Evolutionary conservation across 148 eudicot genomes (phyloP).

Genomic region (Salicornia ramosissima): DNA sequence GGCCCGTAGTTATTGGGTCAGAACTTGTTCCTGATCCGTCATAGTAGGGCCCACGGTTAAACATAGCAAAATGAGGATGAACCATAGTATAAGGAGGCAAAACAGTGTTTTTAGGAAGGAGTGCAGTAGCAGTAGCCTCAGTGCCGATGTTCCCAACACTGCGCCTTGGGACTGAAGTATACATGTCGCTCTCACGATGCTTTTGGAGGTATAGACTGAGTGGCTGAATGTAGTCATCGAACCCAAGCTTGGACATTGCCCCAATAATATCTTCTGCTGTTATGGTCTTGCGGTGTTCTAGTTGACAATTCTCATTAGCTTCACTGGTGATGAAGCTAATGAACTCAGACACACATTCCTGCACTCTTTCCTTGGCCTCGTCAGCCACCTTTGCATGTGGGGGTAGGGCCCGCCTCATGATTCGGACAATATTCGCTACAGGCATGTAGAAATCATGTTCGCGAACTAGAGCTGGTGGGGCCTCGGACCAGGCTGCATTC

Average conservation of each 20-base stretch:
- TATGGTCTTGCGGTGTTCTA: slow-evolving; percentile 30
- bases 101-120: not conserved
- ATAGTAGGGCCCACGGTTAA: slow-evolving; percentile 5
- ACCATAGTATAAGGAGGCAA: slow-evolving; percentile 10
- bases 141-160: not conserved
- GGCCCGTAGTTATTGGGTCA: not conserved
- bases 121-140: not conserved
- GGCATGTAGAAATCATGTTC: slow-evolving; percentile 24
- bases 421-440: slow-evolving; percentile 29
- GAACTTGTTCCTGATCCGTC: slow-evolving; percentile 3
- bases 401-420: slow-evolving; percentile 28
- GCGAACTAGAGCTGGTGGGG: not conserved
- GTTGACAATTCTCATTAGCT: slow-evolving; percentile 28
- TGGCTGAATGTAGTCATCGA: slow-evolving; percentile 27
- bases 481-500: not conserved
- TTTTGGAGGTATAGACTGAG: slow-evolving; percentile 20
- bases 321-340: slow-evolving; percentile 29
- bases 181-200: slow-evolving; percentile 23
- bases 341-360: slow-evolving; percentile 32
- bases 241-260: slow-evolving; percentile 31
- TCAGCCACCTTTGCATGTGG: slow-evolving; percentile 27
- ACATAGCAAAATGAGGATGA: slow-evolving; percentile 18
- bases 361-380: slow-evolving; percentile 28
- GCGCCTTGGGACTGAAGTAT: not conserved
- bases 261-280: slow-evolving; percentile 29